A percentile compares a stretch with the other conserved stretches of the same genome.
phyloP scores from a whole-genome alignment of 345 rosid genomes.

The Pistacia vera region DNA sequence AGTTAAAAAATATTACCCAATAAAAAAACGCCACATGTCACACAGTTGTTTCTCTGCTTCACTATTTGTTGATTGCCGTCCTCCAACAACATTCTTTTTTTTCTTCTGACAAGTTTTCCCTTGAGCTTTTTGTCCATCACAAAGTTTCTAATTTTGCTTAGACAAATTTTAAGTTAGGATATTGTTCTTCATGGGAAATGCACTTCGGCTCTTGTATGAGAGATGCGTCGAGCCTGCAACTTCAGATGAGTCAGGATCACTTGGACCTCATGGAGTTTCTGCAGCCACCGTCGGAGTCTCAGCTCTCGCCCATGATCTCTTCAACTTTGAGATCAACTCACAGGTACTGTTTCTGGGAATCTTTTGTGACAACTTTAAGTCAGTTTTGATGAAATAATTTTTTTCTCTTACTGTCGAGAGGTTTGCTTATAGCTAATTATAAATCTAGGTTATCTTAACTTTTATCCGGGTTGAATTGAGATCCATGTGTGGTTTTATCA shows the following conservation, averaged over 20 bases:
- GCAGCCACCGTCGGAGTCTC: slow-evolving; percentile 64
- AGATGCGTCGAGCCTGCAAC: slow-evolving; percentile 48
- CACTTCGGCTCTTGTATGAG: slow-evolving; percentile 45
- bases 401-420: background rate
- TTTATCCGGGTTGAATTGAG: background rate
- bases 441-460: background rate
- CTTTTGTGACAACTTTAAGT: background rate
- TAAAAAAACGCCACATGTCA: background rate
- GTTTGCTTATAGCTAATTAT: background rate
- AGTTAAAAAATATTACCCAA: background rate
- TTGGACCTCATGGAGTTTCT: slow-evolving; percentile 57
- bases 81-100: background rate
- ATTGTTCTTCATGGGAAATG: slow-evolving; percentile 55
- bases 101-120: background rate
- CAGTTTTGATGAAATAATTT: background rate
- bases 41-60: background rate
- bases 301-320: slow-evolving; percentile 78
- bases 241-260: slow-evolving; percentile 35
- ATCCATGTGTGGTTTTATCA: slow-evolving; percentile 9
- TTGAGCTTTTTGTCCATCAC: background rate
- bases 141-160: background rate
- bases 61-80: background rate
- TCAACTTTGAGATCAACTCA: slow-evolving; percentile 75
- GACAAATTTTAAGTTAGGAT: background rate
- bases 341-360: slow-evolving; percentile 39